These are phyloP conservation scores for Lupinus albus DNA, from an alignment of 306 rosid genomes.

Conservation along the genomic window DNA sequence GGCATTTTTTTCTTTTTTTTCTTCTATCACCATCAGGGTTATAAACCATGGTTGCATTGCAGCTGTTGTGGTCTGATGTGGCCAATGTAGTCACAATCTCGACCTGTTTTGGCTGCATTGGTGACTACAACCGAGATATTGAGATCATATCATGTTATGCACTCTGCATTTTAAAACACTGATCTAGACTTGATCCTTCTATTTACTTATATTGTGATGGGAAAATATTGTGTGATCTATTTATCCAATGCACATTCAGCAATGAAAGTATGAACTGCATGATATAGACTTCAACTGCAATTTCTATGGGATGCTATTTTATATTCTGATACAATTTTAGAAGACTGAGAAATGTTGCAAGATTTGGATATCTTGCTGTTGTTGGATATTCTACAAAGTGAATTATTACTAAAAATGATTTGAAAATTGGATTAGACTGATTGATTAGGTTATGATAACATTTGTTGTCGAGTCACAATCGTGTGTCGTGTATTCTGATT, in stretches of 20 bases:
- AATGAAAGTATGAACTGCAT: slow-evolving; percentile 29
- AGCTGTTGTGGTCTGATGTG: no score
- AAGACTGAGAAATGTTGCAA: background rate
- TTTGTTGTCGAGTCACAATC: no score
- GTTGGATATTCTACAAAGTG: background rate
- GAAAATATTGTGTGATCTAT: slow-evolving; percentile 44
- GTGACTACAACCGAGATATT: no score
- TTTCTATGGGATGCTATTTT: slow-evolving; percentile 2
- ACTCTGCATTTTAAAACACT: no score
- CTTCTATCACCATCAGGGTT: background rate
- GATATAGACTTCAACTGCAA: slow-evolving; percentile 15
- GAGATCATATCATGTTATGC: no score
- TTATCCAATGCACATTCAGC: slow-evolving; percentile 40
- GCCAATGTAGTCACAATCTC: no score
- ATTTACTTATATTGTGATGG: slow-evolving; percentile 35
- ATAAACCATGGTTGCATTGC: no score
- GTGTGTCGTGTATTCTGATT: no score
- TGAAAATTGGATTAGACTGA: no score
- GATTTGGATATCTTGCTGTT: background rate
- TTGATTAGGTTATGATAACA: no score
- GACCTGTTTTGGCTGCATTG: no score
- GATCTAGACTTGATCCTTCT: slow-evolving; percentile 27
- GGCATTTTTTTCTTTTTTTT: slow-evolving; percentile 18
- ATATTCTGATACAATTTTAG: background rate
- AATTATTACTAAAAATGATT: background rate